These are phyloP conservation scores for Candida piceae DNA, from an alignment of 805 yeast species.

Conservation along the genomic window DNA sequence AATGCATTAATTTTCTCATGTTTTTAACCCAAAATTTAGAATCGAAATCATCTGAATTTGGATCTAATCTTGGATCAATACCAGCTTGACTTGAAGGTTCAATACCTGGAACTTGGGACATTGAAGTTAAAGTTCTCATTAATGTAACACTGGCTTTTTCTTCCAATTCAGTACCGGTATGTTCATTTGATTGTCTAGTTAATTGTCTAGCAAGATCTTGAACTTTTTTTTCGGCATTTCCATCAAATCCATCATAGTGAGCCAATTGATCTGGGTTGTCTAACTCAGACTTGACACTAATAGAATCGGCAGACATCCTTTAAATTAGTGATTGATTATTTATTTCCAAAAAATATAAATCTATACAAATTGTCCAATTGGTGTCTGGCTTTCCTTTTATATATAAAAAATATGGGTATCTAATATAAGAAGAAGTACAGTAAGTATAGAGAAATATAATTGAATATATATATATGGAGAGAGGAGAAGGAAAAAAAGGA, in stretches of 20 bases:
- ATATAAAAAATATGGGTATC: too few relatives aligned
- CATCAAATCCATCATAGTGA: conserved; percentile 7
- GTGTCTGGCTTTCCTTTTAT: too few relatives aligned
- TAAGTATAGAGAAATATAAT: too few relatives aligned
- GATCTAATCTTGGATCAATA: conserved; percentile 47
- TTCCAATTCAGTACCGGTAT: not conserved
- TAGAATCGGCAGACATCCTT: conserved; percentile 15
- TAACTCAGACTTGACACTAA: conserved; percentile 14
- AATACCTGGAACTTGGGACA: conserved; percentile 50
- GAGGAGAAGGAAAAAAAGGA: too few relatives aligned
- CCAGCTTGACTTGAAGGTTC: conserved; percentile 28
- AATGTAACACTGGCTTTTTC: conserved; percentile 13
- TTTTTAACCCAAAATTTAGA: conserved; percentile 67
- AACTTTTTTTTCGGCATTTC: conserved; percentile 28
- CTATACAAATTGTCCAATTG: too few relatives aligned
- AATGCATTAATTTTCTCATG: conserved; percentile 44
- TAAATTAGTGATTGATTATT: too few relatives aligned
- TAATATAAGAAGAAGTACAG: too few relatives aligned
- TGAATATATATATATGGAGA: too few relatives aligned
- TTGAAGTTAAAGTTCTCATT: conserved; percentile 38
- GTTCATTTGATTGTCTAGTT: conserved; percentile 18
- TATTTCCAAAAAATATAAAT: too few relatives aligned
- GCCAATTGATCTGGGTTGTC: conserved; percentile 8
- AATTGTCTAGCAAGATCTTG: conserved; percentile 39
- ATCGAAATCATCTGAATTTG: conserved; percentile 52